Evolutionary conservation across 2,329 filamentous ascomycete species (phyloP), one percentile per base, ranked within the genome.

Genomic region (Colletotrichum sp.): DNA sequence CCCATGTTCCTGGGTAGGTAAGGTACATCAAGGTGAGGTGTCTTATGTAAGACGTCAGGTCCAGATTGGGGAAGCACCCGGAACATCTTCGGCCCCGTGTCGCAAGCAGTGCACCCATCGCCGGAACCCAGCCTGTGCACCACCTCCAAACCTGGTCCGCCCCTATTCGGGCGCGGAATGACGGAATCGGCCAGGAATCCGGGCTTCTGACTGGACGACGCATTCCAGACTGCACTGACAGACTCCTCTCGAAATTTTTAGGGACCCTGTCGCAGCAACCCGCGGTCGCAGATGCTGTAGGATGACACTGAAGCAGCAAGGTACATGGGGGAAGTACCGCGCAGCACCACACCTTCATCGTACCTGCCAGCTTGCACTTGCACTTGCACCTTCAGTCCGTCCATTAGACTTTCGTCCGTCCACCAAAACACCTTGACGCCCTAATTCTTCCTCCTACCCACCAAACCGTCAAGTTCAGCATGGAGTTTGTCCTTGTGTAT

Each of bases 361-460:
- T 75, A 77, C 63, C 74, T 77, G 75, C 77, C 75, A 78, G 77
- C 75, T 78, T 78, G 77, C 77, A 75, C 29, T 63, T 62, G 59
- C 27, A 62, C 19, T 8, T 62, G 59, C 29, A 32, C 61, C 59
- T 76, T 62, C 57, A 66, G 71, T 62, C 66, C 67, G 57, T 65
- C 66, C 71, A 66, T 77, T 68, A 75, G 29, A 70, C 55, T 64
- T 71, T 77, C 44, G 16, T 75, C 55, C 39, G 30, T 68, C 70
- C 44, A 66, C 65, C 57, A 25, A 64, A 73, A 64, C 71, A 71
- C 61, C 61, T 70, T 64, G 44, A 61, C 71, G 36, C 36, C 57
- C 39, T 69, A 62, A 66, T 69, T 57, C 59, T 72, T 64, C 67
- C 65, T 69, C 65, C 69, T 63, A 72, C 63, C 67, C 55, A 69